These are phyloP conservation scores for Pleurostoma richardsiae DNA, from an alignment of 2,329 filamentous ascomycete genomes.

Conservation along the genomic window DNA sequence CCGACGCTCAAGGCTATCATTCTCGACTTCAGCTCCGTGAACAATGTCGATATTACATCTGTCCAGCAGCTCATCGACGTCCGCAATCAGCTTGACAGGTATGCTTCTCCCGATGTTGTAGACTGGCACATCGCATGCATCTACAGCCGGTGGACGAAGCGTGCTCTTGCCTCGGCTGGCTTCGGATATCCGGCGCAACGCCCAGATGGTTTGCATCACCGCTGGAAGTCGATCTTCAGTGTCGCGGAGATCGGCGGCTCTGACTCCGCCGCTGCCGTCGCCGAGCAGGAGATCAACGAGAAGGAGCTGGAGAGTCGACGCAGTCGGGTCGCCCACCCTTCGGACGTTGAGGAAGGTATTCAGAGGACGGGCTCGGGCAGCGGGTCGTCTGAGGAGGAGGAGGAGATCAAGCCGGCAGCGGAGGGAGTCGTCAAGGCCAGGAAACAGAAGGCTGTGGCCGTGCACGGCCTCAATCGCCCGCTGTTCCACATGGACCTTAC, in stretches of 20 bases:
- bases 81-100: slow-evolving; percentile 86
- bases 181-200: slow-evolving; percentile 73
- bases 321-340: neutral
- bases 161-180: slow-evolving; percentile 77
- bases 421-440: slow-evolving; percentile 16
- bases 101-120: slow-evolving; percentile 73
- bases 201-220: slow-evolving; percentile 47
- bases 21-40: slow-evolving; percentile 88
- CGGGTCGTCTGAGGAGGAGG: slow-evolving; percentile 2
- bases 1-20: slow-evolving; percentile 63
- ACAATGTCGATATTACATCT: slow-evolving; percentile 90
- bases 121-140: slow-evolving; percentile 97
- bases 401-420: slow-evolving; percentile 24
- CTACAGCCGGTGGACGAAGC: slow-evolving; percentile 92
- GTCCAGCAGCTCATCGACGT: slow-evolving; percentile 91
- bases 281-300: slow-evolving; percentile 60
- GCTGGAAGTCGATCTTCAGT: slow-evolving; percentile 94
- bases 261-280: slow-evolving; percentile 63
- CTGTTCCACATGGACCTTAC: slow-evolving; percentile 93
- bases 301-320: slow-evolving; percentile 23
- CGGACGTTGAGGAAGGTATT: slow-evolving; percentile 6
- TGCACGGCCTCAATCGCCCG: slow-evolving; percentile 83
- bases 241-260: slow-evolving; percentile 77
- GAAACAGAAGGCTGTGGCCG: slow-evolving; percentile 54
- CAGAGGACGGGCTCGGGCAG: neutral